Base-by-base conservation (phyloP, 305 asterid genomes). In the Coffea humblotiana region DNA sequence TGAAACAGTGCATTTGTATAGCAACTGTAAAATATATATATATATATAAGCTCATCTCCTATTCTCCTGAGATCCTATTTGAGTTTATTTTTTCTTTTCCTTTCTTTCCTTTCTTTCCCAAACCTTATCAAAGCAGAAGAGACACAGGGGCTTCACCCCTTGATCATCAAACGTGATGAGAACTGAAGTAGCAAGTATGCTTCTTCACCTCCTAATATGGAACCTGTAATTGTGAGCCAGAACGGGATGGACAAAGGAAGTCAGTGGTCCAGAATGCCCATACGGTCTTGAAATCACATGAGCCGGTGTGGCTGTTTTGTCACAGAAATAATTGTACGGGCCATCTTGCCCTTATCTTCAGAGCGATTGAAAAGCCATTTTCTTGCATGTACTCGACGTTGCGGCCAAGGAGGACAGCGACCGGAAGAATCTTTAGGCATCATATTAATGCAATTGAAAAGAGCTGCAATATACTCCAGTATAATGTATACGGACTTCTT, bases 311-410 rank as follows among this genome's bases (percentile, higher is more conserved):
- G 21, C 13, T 27, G 12, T n/a, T 52, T 29, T 29, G 14, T 48
- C 66, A 8, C 66, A 74, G 56, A 74, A 74, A 74, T 52, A 52
- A 74, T 29, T 74, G 77, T 52, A 52, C 8, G 60, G 40, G 37
- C 8, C 61, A 47, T 27, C 65, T 18, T 52, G 10, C 61, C 66
- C 32, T 2, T 14, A 27, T 65, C 70, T 65, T 65, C 6, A 27
- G 21, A 27, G 2, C 15, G 21, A 49, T 14, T 25, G 54, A 51
- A 61, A 25, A n/a, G 67, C 25, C 67, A 2, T 65, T 13, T 27
- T 29, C 21, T 27, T 12, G 40, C 3, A 27, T 2, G 70, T 3
- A 27, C 18, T 64, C 21, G 19, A 40, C 16, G 35, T n/a, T 25
- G 68, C 37, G 37, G 37, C 68, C 68, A n/a, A 65, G 27, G 15